phyloP scores from a whole-genome alignment of 441 rosid genomes.

The Pelargonium citronellum region DNA sequence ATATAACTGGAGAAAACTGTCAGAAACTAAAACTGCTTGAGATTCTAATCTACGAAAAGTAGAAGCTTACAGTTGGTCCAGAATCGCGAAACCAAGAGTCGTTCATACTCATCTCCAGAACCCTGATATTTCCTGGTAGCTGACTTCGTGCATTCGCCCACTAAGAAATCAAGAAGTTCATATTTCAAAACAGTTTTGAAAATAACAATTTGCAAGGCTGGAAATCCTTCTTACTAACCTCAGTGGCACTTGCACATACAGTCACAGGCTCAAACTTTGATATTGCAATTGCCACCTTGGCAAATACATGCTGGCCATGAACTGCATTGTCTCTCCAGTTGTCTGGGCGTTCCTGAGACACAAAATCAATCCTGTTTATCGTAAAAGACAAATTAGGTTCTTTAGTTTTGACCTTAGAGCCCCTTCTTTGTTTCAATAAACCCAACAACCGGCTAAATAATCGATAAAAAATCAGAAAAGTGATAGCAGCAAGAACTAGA shows the following conservation, averaged over 20 bases:
- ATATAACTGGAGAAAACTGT: background rate
- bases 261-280: conserved; percentile 75
- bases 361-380: background rate
- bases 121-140: conserved; percentile 65
- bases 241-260: conserved; percentile 70
- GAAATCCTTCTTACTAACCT: conserved; percentile 41
- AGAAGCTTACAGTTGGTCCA: conserved; percentile 75
- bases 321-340: conserved; percentile 73
- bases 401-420: too few species aligned
- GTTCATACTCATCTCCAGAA: conserved; percentile 85
- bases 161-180: conserved; percentile 31
- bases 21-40: conserved; percentile 6
- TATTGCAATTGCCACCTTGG: conserved; percentile 66
- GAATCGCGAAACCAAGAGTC: conserved; percentile 95
- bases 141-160: conserved; percentile 75
- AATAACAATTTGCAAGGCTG: background rate
- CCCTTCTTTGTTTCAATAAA: too few species aligned
- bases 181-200: conserved; percentile 15
- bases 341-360: conserved; percentile 72
- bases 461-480: too few species aligned
- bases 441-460: too few species aligned
- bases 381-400: too few species aligned
- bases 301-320: conserved; percentile 54
- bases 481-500: too few species aligned
- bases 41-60: conserved; percentile 6